Conservation (phyloP, 345 rosid species). For the Erysimum cheiranthoides region DNA sequence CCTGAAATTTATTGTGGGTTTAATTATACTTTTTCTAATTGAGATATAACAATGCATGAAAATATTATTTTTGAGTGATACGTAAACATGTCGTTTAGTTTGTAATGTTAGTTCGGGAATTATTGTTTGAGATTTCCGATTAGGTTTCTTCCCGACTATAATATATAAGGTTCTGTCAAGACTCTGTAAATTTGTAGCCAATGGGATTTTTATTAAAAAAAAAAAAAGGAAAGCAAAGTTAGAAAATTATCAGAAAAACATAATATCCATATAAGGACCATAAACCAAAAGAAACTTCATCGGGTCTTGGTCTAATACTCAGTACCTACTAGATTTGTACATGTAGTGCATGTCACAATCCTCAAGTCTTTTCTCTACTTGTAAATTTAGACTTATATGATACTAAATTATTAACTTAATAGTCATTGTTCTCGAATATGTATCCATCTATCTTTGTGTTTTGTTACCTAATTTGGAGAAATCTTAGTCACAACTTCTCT, state of each 20-base stretch:
- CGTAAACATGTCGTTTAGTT: neutral
- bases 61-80: too few relatives aligned
- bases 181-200: conserved; percentile 3
- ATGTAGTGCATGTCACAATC: conserved; percentile 38
- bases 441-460: neutral
- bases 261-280: too few relatives aligned
- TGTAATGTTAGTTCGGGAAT: neutral
- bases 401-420: neutral
- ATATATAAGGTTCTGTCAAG: neutral
- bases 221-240: neutral
- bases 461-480: conserved; percentile 27
- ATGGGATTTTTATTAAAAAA: neutral
- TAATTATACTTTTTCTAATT: too few relatives aligned
- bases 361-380: conserved; percentile 26
- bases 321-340: conserved; percentile 31
- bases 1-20: neutral
- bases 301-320: conserved; percentile 34
- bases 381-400: conserved; percentile 16
- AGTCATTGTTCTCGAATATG: neutral
- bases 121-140: neutral
- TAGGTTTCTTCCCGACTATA: neutral
- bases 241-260: neutral
- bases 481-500: conserved; percentile 5
- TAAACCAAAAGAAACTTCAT: conserved; percentile 14
- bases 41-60: neutral